Evolutionary conservation across 2,329 filamentous ascomycete species (phyloP).

Genomic region (Calonectria fujianensis): DNA sequence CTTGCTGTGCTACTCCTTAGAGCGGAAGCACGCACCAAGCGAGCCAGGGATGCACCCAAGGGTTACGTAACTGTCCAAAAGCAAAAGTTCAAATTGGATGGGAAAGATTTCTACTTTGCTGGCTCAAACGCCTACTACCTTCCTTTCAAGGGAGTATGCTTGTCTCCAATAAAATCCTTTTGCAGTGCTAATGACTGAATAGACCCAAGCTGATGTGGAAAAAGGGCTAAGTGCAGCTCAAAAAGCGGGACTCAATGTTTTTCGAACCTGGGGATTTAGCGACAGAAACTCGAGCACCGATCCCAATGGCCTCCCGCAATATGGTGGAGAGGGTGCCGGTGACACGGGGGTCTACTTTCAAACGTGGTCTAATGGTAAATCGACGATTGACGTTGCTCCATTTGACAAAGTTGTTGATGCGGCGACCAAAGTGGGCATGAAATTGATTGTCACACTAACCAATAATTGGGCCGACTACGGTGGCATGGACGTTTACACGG

Average conservation of each 20-base stretch:
- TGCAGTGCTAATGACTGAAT: conserved; percentile 44
- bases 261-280: conserved; percentile 79
- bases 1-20: conserved; percentile 22
- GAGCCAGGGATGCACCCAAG: conserved; percentile 27
- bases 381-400: conserved; percentile 71
- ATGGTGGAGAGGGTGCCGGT: conserved; percentile 40
- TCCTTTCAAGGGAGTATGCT: conserved; percentile 43
- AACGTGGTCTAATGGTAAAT: conserved; percentile 77
- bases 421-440: conserved; percentile 75
- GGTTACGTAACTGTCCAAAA: conserved; percentile 55
- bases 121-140: conserved; percentile 76
- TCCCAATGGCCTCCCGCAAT: conserved; percentile 46
- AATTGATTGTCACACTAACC: conserved; percentile 72
- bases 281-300: conserved; percentile 68
- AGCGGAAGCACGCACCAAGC: conserved; percentile 17
- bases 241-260: conserved; percentile 72
- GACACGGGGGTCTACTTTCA: conserved; percentile 70
- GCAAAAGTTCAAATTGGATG: conserved; percentile 63
- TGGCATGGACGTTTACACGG: conserved; percentile 76
- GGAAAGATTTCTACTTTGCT: conserved; percentile 68
- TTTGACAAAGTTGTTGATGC: conserved; percentile 78
- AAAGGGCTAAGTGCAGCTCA: conserved; percentile 67
- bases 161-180: fast-evolving
- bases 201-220: conserved; percentile 73
- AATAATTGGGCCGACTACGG: conserved; percentile 78